Evolutionary conservation across 106 monocot species (phyloP), one percentile per base, ranked within the genome.

Genomic region (Allium cepa): DNA sequence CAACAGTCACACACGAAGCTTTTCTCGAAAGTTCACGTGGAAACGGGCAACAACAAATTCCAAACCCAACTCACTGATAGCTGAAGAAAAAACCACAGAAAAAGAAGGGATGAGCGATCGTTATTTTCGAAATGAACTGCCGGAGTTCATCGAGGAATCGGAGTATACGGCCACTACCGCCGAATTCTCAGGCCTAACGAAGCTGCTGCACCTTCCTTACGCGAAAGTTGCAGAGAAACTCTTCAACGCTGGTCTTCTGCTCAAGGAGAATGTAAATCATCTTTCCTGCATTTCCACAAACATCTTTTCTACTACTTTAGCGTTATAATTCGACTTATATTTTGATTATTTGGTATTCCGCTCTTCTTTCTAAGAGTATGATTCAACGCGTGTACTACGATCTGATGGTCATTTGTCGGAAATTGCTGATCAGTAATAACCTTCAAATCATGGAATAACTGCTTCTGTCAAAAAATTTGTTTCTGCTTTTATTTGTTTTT

Each of bases 51-150:
- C 36, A 36, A 5, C 36, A 5, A 36, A 4, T 36, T 36, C 5
- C 5, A 36, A 0, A 3, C 5, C 36, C 36, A 36, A 3, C 5
- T 36, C 36, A 5, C 36, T 36, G 36, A 36, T 36, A 36, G 36
- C 36, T 36, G 36, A 36, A 36, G 36, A 36, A 5, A 36, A 36
- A 36, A 36, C 5, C 36, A 36, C 59, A 6, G 17, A 1, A 22
- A 3, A 10, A 62, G 45, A 49, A 22, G 64, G 28, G 2, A 90
- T 90, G 90, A 81, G 81, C 27, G 80, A 86, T 61, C 83, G 90
- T 18, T 90, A 76, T 86, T 90, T 90, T 72, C 76, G 68, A 3
- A 90, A 90, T 63, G 83, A 80, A 16, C 67, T 90, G 81, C 90
- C 90, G 7, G 73, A 71, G 17, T 90, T 76, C 76, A 69, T 80